Evolutionary conservation across 2,329 filamentous ascomycete genomes (phyloP), one percentile per base, ranked within the genome.

Genomic region (Basipetospora chlamydospora): DNA sequence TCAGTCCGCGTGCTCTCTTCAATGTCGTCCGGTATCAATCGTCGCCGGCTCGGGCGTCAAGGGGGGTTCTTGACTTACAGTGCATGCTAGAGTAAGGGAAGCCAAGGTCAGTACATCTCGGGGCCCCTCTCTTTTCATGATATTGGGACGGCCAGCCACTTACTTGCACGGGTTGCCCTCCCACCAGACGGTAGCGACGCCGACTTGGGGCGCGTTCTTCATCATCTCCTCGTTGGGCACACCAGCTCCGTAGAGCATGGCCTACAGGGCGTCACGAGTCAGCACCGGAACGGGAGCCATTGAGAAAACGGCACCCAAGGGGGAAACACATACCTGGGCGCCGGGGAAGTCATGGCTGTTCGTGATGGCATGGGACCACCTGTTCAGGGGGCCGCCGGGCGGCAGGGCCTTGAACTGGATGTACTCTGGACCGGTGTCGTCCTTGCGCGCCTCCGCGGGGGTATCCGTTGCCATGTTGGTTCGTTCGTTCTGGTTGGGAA

Each of bases 131-230:
- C 16, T 6, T 9, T 28, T 13, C 26, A 28, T 28, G 10, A 15
- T 15, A 15, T 15, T 8, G 12, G 16, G 12, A 28, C n/a, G 26
- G 16, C 26, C 13, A 28, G 11, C 3, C 12, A 68, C 77, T 60
- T 58, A 83, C 78, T 94, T 94, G 74, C 87, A 95, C 26, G 88
- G 84, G 54, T 95, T 95, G 20, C 88, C 88, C 59, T 95, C 86
- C 87, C 87, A 96, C 87, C 87, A 95, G 4, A 95, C 83, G 5
- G 81, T 86, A 6, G 86, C 80, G 51, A 95, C 75, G 40, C 88
- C 88, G 18, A 96, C 82, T 44, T 96, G 88, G 10, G 88, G 84
- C 37, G 81, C 80, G 39, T 71, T 88, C 60, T 88, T 87, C 83
- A 96, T 93, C 50, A 78, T 75, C 39, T 90, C 67, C 48, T 75